These are phyloP conservation scores for Stephania cephalantha DNA, from an alignment of 164 flowering plant genomes.

Conservation along the genomic window DNA sequence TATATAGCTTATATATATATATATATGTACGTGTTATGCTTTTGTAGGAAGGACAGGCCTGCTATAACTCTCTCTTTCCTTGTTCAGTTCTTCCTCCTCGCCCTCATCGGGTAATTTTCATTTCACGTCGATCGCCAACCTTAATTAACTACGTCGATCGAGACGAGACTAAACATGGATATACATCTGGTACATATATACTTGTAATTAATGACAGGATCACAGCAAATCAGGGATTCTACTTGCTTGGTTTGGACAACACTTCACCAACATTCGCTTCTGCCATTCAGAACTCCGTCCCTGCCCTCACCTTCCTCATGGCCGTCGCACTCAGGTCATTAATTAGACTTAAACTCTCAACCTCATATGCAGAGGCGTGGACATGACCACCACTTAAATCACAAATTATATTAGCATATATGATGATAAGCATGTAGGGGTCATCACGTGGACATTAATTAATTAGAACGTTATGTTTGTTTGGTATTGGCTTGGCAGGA, in stretches of 20 bases:
- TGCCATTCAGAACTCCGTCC: slow-evolving; percentile 96
- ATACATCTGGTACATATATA: too few relatives aligned
- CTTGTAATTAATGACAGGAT: slow-evolving; percentile 42
- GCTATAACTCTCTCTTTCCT: slow-evolving; percentile 46
- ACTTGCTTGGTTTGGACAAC: slow-evolving; percentile 88
- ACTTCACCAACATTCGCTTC: slow-evolving; percentile 98
- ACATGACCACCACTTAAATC: too few relatives aligned
- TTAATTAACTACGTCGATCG: too few relatives aligned
- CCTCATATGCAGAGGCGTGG: not conserved
- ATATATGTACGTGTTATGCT: not conserved
- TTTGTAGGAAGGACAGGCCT: slow-evolving; percentile 89
- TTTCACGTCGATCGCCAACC: too few relatives aligned
- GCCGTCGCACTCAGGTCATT: slow-evolving; percentile 67
- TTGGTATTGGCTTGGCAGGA: slow-evolving; percentile 38
- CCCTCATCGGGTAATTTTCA: slow-evolving; percentile 65
- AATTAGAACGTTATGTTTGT: not conserved
- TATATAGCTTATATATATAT: not conserved
- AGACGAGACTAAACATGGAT: too few relatives aligned
- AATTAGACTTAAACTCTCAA: not conserved
- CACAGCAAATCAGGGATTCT: slow-evolving; percentile 97
- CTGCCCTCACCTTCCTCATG: slow-evolving; percentile 98
- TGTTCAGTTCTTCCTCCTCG: slow-evolving; percentile 85
- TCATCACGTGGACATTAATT: not conserved
- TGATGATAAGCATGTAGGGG: not conserved
- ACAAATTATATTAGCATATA: too few relatives aligned